Evolutionary conservation across 768 basidiomycete genomes (phyloP).

Genomic region (Phlebiopsis gigantea): DNA sequence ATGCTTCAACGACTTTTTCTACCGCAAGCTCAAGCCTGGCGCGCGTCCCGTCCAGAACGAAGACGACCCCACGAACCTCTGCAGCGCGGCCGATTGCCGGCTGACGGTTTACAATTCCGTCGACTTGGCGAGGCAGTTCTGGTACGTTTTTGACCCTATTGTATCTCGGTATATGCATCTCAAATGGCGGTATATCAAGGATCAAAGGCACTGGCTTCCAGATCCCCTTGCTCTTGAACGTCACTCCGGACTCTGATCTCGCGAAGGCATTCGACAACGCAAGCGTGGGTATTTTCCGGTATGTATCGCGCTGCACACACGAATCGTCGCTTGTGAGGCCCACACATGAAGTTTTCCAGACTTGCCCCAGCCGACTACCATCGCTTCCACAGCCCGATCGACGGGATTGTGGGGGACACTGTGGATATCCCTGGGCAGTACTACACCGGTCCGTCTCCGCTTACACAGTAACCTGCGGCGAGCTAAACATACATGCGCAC

Average conservation of each 20-base stretch:
- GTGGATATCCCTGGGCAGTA: slow-evolving; percentile 50
- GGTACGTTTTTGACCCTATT: slow-evolving; percentile 32
- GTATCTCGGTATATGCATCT: background rate
- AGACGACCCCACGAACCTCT: slow-evolving; percentile 45
- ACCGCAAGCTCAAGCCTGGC: slow-evolving; percentile 48
- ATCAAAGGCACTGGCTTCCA: slow-evolving; percentile 70
- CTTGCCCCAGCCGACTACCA: slow-evolving; percentile 82
- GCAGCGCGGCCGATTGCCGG: slow-evolving; percentile 69
- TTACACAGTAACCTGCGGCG: background rate
- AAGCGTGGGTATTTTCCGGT: slow-evolving; percentile 61
- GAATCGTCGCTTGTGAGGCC: too few relatives aligned
- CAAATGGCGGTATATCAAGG: slow-evolving; percentile 29
- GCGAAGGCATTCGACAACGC: slow-evolving; percentile 37
- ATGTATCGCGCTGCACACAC: background rate
- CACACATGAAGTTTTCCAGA: slow-evolving; percentile 3
- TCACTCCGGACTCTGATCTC: slow-evolving; percentile 36
- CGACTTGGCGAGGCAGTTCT: slow-evolving; percentile 58
- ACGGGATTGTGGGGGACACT: slow-evolving; percentile 43
- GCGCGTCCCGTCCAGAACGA: slow-evolving; percentile 58
- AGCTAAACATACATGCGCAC: background rate
- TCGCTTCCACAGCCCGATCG: slow-evolving; percentile 70
- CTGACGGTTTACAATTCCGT: slow-evolving; percentile 63
- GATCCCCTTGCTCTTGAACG: slow-evolving; percentile 52
- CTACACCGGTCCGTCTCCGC: slow-evolving; percentile 44
- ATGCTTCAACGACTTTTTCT: slow-evolving; percentile 80